phyloP scores from a whole-genome alignment of 2,329 filamentous ascomycete species.

The Stagonosporopsis cucurbitacearum region DNA sequence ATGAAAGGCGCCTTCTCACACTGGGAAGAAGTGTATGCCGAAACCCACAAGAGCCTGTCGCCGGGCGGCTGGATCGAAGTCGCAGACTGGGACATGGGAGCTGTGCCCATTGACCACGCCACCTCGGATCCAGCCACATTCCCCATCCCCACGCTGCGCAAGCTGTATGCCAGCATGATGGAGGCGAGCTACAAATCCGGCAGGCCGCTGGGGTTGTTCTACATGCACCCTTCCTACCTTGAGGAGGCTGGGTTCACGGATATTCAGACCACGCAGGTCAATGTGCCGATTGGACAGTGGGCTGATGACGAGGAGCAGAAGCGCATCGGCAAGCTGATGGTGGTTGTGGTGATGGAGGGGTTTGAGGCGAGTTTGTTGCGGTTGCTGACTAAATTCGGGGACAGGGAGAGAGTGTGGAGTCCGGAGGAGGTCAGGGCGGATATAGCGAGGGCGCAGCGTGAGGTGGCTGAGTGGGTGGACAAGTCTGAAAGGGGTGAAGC shows the following conservation, averaged over 20 bases:
- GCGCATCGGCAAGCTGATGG: constrained; percentile 43
- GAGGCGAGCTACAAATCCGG: constrained; percentile 51
- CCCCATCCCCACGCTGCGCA: constrained; percentile 36
- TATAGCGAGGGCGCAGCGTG: constrained; percentile 33
- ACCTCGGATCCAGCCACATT: constrained; percentile 11
- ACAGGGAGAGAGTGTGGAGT: constrained; percentile 37
- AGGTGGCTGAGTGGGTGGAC: constrained; percentile 38
- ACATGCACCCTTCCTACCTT: constrained; percentile 51
- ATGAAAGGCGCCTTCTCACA: constrained; percentile 57
- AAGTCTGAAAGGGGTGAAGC: constrained; percentile 32
- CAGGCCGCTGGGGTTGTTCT: constrained; percentile 51
- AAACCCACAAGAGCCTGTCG: constrained; percentile 54
- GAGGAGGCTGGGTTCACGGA: constrained; percentile 55
- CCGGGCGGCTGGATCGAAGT: constrained; percentile 58
- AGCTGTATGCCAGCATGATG: constrained; percentile 38
- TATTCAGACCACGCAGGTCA: constrained; percentile 49
- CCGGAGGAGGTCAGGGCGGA: constrained; percentile 33
- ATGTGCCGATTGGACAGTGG: constrained; percentile 47
- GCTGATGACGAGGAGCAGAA: constrained; percentile 39
- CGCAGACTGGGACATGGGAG: constrained; percentile 49
- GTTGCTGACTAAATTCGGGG: constrained; percentile 39
- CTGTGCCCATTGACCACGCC: constrained; percentile 21
- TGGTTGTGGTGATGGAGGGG: constrained; percentile 44
- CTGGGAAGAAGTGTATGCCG: constrained; percentile 55
- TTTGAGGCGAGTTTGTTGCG: constrained; percentile 39